These are phyloP conservation scores for Ceratocystis cubensis DNA, from an alignment of 2,329 filamentous ascomycete genomes.

Conservation along the genomic window DNA sequence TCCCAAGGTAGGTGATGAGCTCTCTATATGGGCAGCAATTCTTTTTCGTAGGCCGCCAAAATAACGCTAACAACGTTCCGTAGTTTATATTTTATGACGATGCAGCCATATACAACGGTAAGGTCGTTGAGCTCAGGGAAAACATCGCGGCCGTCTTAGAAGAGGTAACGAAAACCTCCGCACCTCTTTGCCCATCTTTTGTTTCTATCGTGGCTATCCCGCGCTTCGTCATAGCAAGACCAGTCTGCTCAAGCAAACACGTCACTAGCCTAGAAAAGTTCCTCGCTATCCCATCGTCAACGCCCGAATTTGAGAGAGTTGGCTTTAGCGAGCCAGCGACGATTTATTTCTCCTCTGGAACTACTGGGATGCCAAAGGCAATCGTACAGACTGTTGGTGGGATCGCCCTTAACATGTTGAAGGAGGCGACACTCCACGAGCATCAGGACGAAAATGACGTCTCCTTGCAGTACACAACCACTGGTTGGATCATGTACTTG, in stretches of 20 bases:
- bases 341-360: slow-evolving; percentile 68
- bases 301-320: slow-evolving; percentile 33
- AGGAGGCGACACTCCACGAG: slow-evolving; percentile 48
- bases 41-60: slow-evolving; percentile 23
- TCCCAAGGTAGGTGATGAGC: slow-evolving; percentile 36
- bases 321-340: slow-evolving; percentile 64
- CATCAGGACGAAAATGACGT: slow-evolving; percentile 32
- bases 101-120: slow-evolving; percentile 65
- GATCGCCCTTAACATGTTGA: slow-evolving; percentile 39
- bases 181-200: slow-evolving; percentile 44
- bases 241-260: slow-evolving; percentile 41
- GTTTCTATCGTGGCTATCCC: slow-evolving; percentile 51
- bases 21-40: slow-evolving; percentile 28
- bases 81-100: slow-evolving; percentile 73
- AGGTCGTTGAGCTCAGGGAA: slow-evolving; percentile 53
- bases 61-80: no score
- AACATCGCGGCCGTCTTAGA: slow-evolving; percentile 58
- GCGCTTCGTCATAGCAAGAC: slow-evolving; percentile 49
- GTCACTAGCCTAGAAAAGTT: slow-evolving; percentile 37
- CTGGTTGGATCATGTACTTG: slow-evolving; percentile 85
- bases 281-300: slow-evolving; percentile 25
- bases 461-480: slow-evolving; percentile 48
- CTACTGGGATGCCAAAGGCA: slow-evolving; percentile 72
- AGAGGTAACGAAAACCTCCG: slow-evolving; percentile 56
- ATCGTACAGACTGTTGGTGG: slow-evolving; percentile 69